These are phyloP conservation scores for Aspergillus sp. DNA, from an alignment of 2,329 filamentous ascomycete species.

Conservation along the genomic window DNA sequence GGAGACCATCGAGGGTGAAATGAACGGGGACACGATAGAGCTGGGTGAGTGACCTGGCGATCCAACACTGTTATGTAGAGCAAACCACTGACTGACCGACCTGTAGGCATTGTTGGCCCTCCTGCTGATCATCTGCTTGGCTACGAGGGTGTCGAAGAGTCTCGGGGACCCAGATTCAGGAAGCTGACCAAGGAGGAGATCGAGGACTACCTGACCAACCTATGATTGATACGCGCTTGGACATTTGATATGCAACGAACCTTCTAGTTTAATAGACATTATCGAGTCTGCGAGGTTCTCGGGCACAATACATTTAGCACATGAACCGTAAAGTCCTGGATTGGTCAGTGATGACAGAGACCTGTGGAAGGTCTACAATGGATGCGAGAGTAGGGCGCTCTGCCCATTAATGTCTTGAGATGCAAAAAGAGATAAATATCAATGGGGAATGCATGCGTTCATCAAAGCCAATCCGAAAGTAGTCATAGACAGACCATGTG, in stretches of 20 bases:
- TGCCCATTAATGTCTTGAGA: background rate
- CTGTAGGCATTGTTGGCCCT: slow-evolving; percentile 83
- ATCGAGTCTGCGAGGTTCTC: slow-evolving; percentile 21
- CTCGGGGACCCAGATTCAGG: slow-evolving; percentile 45
- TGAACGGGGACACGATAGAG: slow-evolving; percentile 98
- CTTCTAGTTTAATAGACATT: slow-evolving; percentile 29
- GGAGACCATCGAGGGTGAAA: slow-evolving; percentile 98
- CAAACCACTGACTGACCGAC: slow-evolving; percentile 2
- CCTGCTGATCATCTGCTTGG: slow-evolving; percentile 92
- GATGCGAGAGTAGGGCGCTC: background rate
- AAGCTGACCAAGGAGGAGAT: slow-evolving; percentile 95
- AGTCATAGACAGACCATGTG: background rate
- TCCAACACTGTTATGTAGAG: background rate
- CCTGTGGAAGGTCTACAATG: background rate
- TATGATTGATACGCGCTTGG: slow-evolving; percentile 57
- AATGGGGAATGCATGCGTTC: background rate
- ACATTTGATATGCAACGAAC: slow-evolving; percentile 16
- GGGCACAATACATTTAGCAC: background rate
- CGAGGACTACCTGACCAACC: slow-evolving; percentile 98
- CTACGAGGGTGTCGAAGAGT: slow-evolving; percentile 56
- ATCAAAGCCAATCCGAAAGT: too few relatives aligned
- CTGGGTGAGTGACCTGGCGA: slow-evolving; percentile 66
- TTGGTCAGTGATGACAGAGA: background rate
- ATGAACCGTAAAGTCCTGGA: background rate
- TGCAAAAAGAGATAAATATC: background rate